Evolutionary conservation across 495 filamentous ascomycete genomes (phyloP).

Genomic region (Lasiosphaeria ovina): DNA sequence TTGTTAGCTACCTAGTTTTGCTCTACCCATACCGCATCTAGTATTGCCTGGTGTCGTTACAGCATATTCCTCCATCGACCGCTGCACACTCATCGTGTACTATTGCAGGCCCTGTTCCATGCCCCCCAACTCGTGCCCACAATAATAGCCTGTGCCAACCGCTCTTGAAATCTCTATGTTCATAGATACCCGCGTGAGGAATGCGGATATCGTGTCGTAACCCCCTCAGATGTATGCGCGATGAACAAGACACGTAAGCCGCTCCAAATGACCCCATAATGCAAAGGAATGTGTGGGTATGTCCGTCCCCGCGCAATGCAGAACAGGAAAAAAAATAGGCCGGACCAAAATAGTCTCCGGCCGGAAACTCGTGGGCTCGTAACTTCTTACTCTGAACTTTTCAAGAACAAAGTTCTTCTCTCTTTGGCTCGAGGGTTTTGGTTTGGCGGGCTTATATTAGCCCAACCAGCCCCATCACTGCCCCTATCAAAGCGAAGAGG

Average conservation of each 20-base stretch:
- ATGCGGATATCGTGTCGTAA: slow-evolving; percentile 3
- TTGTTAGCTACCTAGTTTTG: neutral
- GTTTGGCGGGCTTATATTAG: slow-evolving; percentile 5
- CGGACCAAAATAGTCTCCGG: neutral
- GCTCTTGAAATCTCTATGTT: slow-evolving; percentile 1
- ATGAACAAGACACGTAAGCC: neutral
- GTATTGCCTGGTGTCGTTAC: neutral
- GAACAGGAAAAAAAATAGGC: slow-evolving; percentile 7
- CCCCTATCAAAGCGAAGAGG: slow-evolving; percentile 29
- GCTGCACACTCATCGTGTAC: too few relatives aligned
- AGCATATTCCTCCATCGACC: neutral
- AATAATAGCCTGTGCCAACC: neutral
- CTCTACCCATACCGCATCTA: neutral
- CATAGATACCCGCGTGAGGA: slow-evolving; percentile 1
- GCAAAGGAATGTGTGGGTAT: slow-evolving; percentile 4
- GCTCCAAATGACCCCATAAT: slow-evolving; percentile 4
- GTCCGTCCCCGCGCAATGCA: slow-evolving; percentile 17
- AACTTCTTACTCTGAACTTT: too few relatives aligned
- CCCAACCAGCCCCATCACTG: slow-evolving; percentile 27
- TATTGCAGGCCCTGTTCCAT: neutral
- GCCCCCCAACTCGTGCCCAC: neutral
- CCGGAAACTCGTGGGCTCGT: neutral
- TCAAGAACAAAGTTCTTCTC: too few relatives aligned
- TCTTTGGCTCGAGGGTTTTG: too few relatives aligned
- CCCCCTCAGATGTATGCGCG: neutral